These are phyloP conservation scores for Myxozyma sirexii DNA, from an alignment of 805 yeast genomes.

Conservation along the genomic window DNA sequence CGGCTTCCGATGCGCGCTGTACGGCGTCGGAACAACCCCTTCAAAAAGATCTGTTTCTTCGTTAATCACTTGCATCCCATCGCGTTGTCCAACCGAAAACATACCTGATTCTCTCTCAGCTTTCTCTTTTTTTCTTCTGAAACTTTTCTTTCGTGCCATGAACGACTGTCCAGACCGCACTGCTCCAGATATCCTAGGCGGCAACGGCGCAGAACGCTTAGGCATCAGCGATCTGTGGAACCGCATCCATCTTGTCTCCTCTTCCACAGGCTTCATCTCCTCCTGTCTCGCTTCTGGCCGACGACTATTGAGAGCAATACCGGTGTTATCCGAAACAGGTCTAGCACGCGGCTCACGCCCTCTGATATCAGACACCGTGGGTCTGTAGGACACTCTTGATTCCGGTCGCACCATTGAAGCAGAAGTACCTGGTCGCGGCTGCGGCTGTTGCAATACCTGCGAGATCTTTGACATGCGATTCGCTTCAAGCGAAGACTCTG, in stretches of 20 bases:
- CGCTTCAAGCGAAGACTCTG: not conserved
- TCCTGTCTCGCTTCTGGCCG: not conserved
- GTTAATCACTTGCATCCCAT: too few relatives aligned
- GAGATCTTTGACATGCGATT: not conserved
- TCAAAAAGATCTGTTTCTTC: constrained; percentile 10
- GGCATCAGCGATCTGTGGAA: constrained; percentile 18
- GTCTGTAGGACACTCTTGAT: not conserved
- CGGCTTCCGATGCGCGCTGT: constrained; percentile 7
- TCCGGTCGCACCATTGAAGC: not conserved
- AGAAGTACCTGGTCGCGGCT: not conserved
- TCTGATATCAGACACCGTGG: not conserved
- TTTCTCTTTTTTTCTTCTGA: not conserved
- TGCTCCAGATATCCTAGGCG: not conserved
- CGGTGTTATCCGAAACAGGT: not conserved
- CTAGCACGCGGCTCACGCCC: not conserved
- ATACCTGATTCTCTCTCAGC: constrained; percentile 7
- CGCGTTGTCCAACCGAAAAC: too few relatives aligned
- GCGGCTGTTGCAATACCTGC: not conserved
- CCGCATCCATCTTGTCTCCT: constrained; percentile 10
- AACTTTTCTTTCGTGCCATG: constrained; percentile 1
- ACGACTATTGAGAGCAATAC: not conserved
- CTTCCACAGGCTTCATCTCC: not conserved
- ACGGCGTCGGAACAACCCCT: constrained; percentile 11
- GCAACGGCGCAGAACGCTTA: constrained; percentile 18
- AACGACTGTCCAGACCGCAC: not conserved